phyloP scores from a whole-genome alignment of 305 asterid species.

The Petunia hybrid region DNA sequence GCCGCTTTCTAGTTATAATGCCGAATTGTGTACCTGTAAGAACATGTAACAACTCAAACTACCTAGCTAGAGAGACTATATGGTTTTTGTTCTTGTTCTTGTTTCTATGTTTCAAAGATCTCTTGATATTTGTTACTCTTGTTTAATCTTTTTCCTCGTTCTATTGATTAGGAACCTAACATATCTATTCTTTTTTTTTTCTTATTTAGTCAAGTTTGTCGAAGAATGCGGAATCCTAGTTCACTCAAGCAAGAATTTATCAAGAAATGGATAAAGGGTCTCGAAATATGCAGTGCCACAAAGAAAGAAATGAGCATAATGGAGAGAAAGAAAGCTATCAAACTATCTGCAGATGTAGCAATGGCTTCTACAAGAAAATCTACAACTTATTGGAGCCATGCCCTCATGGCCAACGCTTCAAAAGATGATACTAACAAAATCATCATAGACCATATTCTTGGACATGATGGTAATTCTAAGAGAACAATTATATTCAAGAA shows the following conservation, averaged over 20 bases:
- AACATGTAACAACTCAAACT: neutral
- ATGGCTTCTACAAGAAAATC: slow-evolving; percentile 72
- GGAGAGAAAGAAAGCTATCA: slow-evolving; percentile 72
- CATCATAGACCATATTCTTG: slow-evolving; percentile 48
- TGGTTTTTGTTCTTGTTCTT: neutral
- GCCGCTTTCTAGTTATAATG: neutral
- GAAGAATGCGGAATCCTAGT: slow-evolving; percentile 51
- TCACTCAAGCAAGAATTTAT: slow-evolving; percentile 67
- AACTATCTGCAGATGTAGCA: slow-evolving; percentile 80
- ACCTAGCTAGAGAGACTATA: neutral
- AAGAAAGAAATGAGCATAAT: slow-evolving; percentile 55
- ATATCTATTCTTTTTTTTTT: neutral
- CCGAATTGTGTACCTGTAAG: neutral
- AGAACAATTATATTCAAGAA: slow-evolving; percentile 12
- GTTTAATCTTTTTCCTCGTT: neutral
- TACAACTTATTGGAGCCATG: slow-evolving; percentile 68
- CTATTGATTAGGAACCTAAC: neutral
- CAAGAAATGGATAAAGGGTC: slow-evolving; percentile 77
- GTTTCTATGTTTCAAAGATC: neutral
- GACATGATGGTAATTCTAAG: slow-evolving; percentile 16
- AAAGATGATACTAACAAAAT: slow-evolving; percentile 34
- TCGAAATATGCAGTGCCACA: slow-evolving; percentile 49
- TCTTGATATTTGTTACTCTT: neutral
- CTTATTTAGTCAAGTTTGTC: neutral
- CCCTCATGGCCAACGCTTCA: slow-evolving; percentile 53